Percentiles rank a stretch among this genome's conserved stretches.
Evolutionary conservation across 2,329 filamentous ascomycete genomes (phyloP).

Genomic region (Fusarium euwallaceae): DNA sequence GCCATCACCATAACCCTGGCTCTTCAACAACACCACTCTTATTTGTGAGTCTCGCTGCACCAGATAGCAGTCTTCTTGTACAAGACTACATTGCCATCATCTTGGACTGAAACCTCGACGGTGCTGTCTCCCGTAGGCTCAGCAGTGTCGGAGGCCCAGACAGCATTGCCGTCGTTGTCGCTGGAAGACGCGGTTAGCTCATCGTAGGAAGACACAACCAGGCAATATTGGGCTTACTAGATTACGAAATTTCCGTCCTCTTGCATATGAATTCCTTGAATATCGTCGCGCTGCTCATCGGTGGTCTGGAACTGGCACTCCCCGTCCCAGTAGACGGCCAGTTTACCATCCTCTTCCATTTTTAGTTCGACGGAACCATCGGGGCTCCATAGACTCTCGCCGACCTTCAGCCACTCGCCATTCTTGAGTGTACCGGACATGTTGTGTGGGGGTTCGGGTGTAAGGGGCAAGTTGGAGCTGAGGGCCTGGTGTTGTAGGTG

Average conservation of each 20-base stretch:
- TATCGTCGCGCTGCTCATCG: not conserved
- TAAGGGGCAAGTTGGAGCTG: not conserved
- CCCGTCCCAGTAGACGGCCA: conserved; percentile 10
- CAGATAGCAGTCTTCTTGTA: not conserved
- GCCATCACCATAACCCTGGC: not conserved
- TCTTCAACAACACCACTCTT: not conserved
- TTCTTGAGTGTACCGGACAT: conserved; percentile 18
- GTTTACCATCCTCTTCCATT: conserved; percentile 24
- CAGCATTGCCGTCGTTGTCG: not conserved
- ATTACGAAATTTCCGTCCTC: not conserved
- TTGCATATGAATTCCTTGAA: not conserved
- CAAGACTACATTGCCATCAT: not conserved
- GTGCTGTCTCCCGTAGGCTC: not conserved
- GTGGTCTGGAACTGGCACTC: conserved; percentile 13
- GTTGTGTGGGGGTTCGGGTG: conserved; percentile 40
- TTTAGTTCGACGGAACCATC: conserved; percentile 10
- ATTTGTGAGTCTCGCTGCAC: not conserved
- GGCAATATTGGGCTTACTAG: not conserved
- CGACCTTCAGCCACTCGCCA: conserved; percentile 21
- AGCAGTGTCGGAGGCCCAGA: not conserved
- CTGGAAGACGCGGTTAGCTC: not conserved
- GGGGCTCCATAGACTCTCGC: conserved; percentile 14
- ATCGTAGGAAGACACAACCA: not conserved
- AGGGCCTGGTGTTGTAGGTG: not conserved
- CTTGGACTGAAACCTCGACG: not conserved